Percentiles rank a stretch among this genome's conserved stretches.
These are phyloP conservation scores for Phanerochaete carnosa DNA, from an alignment of 768 basidiomycete genomes.

Conservation along the genomic window DNA sequence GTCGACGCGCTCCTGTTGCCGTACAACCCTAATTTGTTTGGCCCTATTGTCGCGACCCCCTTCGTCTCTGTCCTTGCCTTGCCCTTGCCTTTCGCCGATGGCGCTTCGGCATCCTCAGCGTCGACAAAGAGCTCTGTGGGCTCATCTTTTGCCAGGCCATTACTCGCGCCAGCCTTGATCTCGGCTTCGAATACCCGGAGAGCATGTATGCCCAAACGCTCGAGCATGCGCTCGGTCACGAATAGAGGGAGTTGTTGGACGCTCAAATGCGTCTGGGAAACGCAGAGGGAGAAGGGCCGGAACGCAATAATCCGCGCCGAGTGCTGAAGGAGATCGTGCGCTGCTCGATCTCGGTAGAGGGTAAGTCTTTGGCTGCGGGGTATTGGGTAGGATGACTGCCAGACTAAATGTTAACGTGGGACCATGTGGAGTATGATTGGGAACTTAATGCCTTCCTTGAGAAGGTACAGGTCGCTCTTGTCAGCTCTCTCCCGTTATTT, in stretches of 20 bases:
- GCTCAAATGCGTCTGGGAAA: constrained; percentile 91
- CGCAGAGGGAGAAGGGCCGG: constrained; percentile 92
- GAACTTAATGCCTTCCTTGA: constrained; percentile 88
- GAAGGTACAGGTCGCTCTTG: constrained; percentile 92
- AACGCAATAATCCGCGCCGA: constrained; percentile 76
- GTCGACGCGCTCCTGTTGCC: constrained; percentile 87
- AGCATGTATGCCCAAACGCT: constrained; percentile 82
- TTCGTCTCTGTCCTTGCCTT: constrained; percentile 27
- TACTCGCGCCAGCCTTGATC: constrained; percentile 57
- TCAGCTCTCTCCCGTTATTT: constrained; percentile 84
- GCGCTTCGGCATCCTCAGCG: constrained; percentile 25
- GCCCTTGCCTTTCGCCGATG: constrained; percentile 16
- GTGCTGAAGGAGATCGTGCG: constrained; percentile 84
- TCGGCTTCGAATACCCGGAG: constrained; percentile 77
- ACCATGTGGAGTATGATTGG: background rate
- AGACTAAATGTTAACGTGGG: background rate
- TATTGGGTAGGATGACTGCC: constrained; percentile 86
- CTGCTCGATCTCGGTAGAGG: constrained; percentile 77
- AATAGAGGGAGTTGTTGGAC: constrained; percentile 91
- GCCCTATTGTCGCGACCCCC: constrained; percentile 45
- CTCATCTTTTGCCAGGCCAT: constrained; percentile 69
- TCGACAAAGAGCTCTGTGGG: constrained; percentile 40
- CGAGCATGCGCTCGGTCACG: constrained; percentile 86
- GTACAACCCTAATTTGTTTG: constrained; percentile 89
- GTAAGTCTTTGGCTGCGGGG: constrained; percentile 69